Conservation (phyloP, 768 basidiomycete species). For the Rhodotorula kratochvilovae region DNA sequence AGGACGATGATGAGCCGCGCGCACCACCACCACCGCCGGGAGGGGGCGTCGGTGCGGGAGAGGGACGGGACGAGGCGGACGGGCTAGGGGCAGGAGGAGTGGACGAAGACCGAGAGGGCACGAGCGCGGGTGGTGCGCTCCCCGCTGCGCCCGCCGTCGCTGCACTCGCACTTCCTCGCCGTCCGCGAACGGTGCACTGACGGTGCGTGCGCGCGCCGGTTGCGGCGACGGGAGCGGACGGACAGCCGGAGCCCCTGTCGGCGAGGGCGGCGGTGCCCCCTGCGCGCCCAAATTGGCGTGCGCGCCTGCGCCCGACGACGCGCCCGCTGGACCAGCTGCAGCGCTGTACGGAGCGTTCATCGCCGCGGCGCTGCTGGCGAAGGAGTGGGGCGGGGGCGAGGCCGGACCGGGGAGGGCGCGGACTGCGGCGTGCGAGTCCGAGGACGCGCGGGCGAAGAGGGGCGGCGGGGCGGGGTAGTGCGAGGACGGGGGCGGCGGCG, state of each 20-base stretch:
- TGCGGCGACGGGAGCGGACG: background rate
- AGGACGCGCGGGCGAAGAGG: background rate
- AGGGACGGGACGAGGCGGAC: conserved; percentile 1
- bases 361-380: background rate
- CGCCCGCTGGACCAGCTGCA: background rate
- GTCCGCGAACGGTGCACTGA: conserved; percentile 1
- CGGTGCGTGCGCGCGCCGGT: background rate
- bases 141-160: too few relatives aligned
- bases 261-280: background rate
- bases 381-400: background rate
- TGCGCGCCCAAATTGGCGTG: background rate
- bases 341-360: background rate
- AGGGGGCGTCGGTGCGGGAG: conserved; percentile 6
- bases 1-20: background rate
- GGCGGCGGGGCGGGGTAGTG: conserved; percentile 10
- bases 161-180: background rate
- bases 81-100: background rate
- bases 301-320: background rate
- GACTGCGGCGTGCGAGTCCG: background rate
- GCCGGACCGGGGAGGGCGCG: background rate
- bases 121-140: background rate
- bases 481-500: conserved; percentile 3
- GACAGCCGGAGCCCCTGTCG: background rate
- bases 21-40: too few relatives aligned
- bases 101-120: conserved; percentile 21